These are phyloP conservation scores for Leccinellum rugosiceps DNA, from an alignment of 768 basidiomycete genomes.

Conservation along the genomic window DNA sequence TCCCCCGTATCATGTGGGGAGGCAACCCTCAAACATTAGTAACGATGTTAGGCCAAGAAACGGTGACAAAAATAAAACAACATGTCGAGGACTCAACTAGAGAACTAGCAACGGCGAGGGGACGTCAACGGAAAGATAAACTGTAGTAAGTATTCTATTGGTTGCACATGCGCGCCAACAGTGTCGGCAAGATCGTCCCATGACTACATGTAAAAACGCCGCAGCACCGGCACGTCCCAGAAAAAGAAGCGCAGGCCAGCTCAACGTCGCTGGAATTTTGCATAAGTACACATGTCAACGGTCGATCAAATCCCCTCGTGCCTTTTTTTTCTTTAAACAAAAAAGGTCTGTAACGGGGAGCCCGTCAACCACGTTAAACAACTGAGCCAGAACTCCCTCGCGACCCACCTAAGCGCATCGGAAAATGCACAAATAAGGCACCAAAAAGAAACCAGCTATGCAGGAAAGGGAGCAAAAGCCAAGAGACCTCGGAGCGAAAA, in stretches of 20 bases:
- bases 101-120: not conserved
- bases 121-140: not conserved
- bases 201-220: not conserved
- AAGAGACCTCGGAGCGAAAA: slow-evolving; percentile 3
- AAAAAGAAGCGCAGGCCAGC: not conserved
- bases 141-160: slow-evolving; percentile 7
- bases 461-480: slow-evolving; percentile 8
- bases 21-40: not conserved
- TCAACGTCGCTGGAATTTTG: not conserved
- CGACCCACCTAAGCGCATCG: slow-evolving; percentile 19
- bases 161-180: slow-evolving; percentile 3
- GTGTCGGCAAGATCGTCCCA: not conserved
- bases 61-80: not conserved
- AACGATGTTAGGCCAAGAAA: not conserved
- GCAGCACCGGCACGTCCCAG: not conserved
- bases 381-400: slow-evolving; percentile 6
- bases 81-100: not conserved
- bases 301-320: not conserved
- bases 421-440: slow-evolving; percentile 25
- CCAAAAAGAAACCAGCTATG: slow-evolving; percentile 20
- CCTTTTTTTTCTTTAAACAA: not conserved
- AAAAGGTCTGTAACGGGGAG: not conserved
- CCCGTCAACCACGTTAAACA: slow-evolving; percentile 2
- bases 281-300: slow-evolving; percentile 6
- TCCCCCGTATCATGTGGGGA: not conserved